These are phyloP conservation scores for Malassezia furfur DNA, from an alignment of 1,284 basidiomycete species.

Conservation along the genomic window DNA sequence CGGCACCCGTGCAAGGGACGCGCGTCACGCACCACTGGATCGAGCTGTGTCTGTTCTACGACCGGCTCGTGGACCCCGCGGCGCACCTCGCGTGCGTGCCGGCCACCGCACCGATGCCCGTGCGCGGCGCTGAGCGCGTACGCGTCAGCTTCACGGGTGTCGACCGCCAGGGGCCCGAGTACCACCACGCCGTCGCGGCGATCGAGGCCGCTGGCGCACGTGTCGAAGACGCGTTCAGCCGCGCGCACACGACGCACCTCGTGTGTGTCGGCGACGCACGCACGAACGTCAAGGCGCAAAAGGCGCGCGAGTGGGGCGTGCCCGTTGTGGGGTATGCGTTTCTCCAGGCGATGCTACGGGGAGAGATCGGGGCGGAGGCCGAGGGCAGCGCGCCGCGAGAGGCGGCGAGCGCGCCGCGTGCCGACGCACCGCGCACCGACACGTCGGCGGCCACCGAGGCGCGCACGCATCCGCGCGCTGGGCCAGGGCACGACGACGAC, in stretches of 20 bases:
- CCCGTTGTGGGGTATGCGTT: constrained; percentile 4
- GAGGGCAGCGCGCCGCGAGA: not conserved
- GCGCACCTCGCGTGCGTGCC: constrained; percentile 25
- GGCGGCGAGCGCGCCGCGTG: not conserved
- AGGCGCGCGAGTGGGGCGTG: constrained; percentile 13
- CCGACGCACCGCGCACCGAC: not conserved
- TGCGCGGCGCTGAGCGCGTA: constrained; percentile 16
- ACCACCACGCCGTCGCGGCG: constrained; percentile 26
- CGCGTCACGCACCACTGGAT: constrained; percentile 35
- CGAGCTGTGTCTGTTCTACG: constrained; percentile 32
- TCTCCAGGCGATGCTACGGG: not conserved
- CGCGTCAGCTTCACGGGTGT: constrained; percentile 25
- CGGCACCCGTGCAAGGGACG: not conserved
- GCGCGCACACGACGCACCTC: constrained; percentile 23
- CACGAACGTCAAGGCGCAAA: not conserved
- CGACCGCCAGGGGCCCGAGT: constrained; percentile 23
- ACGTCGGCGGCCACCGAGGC: no score
- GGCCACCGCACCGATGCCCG: constrained; percentile 19
- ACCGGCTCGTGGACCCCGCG: constrained; percentile 21
- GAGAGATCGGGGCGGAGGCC: no score
- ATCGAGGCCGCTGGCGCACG: constrained; percentile 24
- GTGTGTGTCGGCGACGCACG: constrained; percentile 21
- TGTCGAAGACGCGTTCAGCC: constrained; percentile 19
- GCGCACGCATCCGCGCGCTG: no score
- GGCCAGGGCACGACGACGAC: no score